Percentiles rank a stretch among this genome's conserved stretches.
phyloP scores from a whole-genome alignment of 2,329 filamentous ascomycete genomes.

The Alternaria angustiovoidea region DNA sequence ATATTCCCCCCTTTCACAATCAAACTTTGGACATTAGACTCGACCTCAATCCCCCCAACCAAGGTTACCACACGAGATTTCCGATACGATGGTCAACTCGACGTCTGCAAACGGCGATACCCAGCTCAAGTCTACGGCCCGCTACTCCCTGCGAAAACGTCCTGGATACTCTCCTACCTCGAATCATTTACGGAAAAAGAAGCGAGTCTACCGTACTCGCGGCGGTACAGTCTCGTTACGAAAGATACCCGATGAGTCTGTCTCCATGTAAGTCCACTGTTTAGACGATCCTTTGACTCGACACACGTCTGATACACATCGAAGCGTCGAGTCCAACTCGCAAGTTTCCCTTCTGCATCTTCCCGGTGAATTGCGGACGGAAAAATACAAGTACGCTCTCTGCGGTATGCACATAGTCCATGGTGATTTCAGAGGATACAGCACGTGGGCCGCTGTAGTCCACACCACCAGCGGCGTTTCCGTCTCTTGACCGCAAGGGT shows the following conservation, averaged over 20 bases:
- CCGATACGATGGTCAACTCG: neutral
- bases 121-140: neutral
- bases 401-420: neutral
- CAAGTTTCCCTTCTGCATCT: neutral
- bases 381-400: neutral
- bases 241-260: neutral
- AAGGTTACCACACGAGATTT: neutral
- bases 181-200: neutral
- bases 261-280: neutral
- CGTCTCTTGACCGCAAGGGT: neutral
- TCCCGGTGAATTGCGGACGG: neutral
- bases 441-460: neutral
- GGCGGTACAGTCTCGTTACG: neutral
- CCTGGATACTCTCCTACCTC: neutral
- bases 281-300: neutral
- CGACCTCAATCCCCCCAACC: accelerated
- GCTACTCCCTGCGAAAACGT: neutral
- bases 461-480: neutral
- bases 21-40: neutral
- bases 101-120: neutral
- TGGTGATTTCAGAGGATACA: too few relatives aligned
- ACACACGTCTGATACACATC: neutral
- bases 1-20: neutral
- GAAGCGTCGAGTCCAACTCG: neutral
- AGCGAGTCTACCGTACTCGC: neutral